phyloP scores from a whole-genome alignment of 305 asterid genomes.

The Fraxinus nigra region DNA sequence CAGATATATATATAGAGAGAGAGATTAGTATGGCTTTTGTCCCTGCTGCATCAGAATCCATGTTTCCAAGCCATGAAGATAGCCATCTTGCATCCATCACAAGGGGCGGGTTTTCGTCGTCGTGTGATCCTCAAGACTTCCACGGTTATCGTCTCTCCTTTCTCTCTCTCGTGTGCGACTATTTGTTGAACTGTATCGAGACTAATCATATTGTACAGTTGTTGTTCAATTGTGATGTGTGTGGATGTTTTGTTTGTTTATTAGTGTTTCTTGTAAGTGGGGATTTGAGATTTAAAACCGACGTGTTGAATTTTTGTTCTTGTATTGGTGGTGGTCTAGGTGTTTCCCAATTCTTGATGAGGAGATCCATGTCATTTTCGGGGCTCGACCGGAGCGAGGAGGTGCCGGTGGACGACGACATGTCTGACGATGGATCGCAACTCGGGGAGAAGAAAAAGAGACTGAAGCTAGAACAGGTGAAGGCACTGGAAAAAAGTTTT shows the following conservation, averaged over 20 bases:
- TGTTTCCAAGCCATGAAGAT: constrained; percentile 46
- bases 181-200: background rate
- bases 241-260: background rate
- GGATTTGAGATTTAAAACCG: background rate
- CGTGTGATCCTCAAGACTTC: constrained; percentile 52
- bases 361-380: constrained; percentile 70
- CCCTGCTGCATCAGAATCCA: constrained; percentile 44
- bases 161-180: background rate
- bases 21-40: constrained; percentile 39
- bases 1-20: background rate
- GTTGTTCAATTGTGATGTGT: background rate
- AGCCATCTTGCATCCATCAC: constrained; percentile 27
- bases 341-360: constrained; percentile 43
- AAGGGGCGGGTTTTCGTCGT: constrained; percentile 22
- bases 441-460: constrained; percentile 79
- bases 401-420: constrained; percentile 46
- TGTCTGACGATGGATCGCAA: constrained; percentile 56
- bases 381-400: constrained; percentile 55
- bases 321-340: constrained; percentile 22
- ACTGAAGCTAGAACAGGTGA: constrained; percentile 57
- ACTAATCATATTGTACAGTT: background rate
- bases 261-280: no score
- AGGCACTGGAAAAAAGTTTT: constrained; percentile 52
- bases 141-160: constrained; percentile 29
- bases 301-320: background rate